These are phyloP conservation scores for Aspergillus affinis DNA, from an alignment of 495 filamentous ascomycete species.

Conservation along the genomic window DNA sequence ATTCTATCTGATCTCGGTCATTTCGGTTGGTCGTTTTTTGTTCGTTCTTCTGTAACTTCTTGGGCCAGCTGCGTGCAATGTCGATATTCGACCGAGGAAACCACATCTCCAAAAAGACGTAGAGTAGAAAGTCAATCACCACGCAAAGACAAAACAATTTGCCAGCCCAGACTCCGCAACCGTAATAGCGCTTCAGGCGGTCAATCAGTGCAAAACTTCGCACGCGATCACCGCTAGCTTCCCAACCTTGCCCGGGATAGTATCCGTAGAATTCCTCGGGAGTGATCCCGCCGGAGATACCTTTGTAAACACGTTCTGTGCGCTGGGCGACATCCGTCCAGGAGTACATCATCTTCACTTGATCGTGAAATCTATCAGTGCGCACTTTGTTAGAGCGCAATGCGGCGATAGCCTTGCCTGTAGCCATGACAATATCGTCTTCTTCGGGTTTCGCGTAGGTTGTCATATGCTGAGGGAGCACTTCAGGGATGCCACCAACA, in stretches of 20 bases:
- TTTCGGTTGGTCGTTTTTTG: neutral
- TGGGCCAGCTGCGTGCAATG: conserved; percentile 86
- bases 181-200: conserved; percentile 91
- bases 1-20: conserved; percentile 13
- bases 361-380: conserved; percentile 91
- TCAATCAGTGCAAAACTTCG: conserved; percentile 92
- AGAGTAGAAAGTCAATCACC: conserved; percentile 89
- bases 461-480: conserved; percentile 91
- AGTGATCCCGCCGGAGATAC: conserved; percentile 78
- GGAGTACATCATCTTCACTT: conserved; percentile 96
- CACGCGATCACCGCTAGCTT: conserved; percentile 69
- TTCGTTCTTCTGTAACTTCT: conserved; percentile 49
- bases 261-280: conserved; percentile 87
- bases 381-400: conserved; percentile 81
- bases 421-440: conserved; percentile 82
- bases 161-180: conserved; percentile 99
- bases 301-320: conserved; percentile 92
- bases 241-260: conserved; percentile 61
- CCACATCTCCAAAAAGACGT: conserved; percentile 80
- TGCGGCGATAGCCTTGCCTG: conserved; percentile 75
- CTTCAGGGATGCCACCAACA: conserved; percentile 95
- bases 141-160: conserved; percentile 96
- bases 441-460: conserved; percentile 91
- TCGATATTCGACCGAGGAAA: conserved; percentile 85
- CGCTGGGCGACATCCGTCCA: conserved; percentile 94